A percentile compares a stretch with the other conserved stretches of the same genome.
Evolutionary conservation across 2,329 filamentous ascomycete genomes (phyloP).

Genomic region (Aspergillus phoenicis): DNA sequence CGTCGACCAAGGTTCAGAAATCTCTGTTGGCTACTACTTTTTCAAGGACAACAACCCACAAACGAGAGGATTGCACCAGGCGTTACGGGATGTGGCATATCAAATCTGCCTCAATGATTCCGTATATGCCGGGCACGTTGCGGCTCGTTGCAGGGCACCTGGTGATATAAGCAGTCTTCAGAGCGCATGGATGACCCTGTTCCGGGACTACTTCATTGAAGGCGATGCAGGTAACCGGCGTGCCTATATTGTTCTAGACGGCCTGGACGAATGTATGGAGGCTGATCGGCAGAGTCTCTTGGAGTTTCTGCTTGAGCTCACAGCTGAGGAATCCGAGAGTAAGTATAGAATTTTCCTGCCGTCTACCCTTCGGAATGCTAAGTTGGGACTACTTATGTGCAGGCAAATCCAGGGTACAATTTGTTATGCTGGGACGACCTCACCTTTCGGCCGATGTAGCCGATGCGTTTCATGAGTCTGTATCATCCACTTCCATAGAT

Average conservation of each 20-base stretch:
- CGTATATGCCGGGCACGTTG: constrained; percentile 33
- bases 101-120: constrained; percentile 52
- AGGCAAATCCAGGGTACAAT: not conserved
- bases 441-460: not conserved
- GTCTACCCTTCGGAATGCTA: not conserved
- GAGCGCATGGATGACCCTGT: not conserved
- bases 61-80: constrained; percentile 50
- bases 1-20: constrained; percentile 15
- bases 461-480: not conserved
- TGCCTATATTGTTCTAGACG: constrained; percentile 1
- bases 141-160: not conserved
- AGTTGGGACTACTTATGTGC: not conserved
- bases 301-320: not conserved
- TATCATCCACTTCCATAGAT: not conserved
- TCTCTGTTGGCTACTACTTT: constrained; percentile 52
- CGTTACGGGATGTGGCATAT: constrained; percentile 51
- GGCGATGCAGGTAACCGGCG: not conserved
- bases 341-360: not conserved
- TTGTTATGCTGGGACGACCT: not conserved
- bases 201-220: not conserved
- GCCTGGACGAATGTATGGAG: not conserved
- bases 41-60: constrained; percentile 53
- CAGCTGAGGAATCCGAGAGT: not conserved
- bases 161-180: not conserved
- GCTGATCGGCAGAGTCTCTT: not conserved